Conservation (phyloP, 2,329 filamentous ascomycete genomes). For the Aspergillus vadensis region DNA sequence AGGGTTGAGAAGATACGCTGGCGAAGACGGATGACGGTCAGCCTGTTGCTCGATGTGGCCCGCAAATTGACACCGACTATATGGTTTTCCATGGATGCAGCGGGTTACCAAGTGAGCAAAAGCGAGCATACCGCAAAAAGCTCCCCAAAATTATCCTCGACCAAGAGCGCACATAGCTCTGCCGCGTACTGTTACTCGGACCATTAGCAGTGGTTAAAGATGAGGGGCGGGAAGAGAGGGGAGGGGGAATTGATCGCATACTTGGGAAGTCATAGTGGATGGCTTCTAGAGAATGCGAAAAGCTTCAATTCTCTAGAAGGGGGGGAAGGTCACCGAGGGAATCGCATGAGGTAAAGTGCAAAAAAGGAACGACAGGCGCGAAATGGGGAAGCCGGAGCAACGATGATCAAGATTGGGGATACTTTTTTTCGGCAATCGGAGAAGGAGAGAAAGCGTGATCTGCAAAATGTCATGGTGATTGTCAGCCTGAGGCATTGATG, state of each 20-base stretch:
- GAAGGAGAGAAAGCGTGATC: not conserved
- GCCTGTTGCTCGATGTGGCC: not conserved
- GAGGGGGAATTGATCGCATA: slow-evolving; percentile 42
- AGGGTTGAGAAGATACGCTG: slow-evolving; percentile 84
- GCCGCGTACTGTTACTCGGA: slow-evolving; percentile 61
- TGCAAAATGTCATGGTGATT: not conserved
- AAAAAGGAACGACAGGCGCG: not conserved
- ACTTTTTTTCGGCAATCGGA: slow-evolving; percentile 13
- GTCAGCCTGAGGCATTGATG: not conserved
- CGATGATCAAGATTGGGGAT: not conserved
- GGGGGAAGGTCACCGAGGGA: slow-evolving; percentile 64
- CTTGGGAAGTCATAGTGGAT: slow-evolving; percentile 56
- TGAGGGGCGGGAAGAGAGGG: not conserved
- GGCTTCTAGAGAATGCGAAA: slow-evolving; percentile 75
- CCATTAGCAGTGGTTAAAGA: slow-evolving; percentile 29
- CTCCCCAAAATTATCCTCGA: slow-evolving; percentile 88
- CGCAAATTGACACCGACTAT: not conserved
- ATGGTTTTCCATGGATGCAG: not conserved
- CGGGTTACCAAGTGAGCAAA: not conserved
- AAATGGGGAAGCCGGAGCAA: not conserved
- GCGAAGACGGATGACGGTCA: slow-evolving; percentile 9
- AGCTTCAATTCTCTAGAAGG: slow-evolving; percentile 70
- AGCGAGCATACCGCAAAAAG: slow-evolving; percentile 75
- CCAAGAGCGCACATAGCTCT: slow-evolving; percentile 86
- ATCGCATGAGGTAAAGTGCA: slow-evolving; percentile 30